phyloP scores from a whole-genome alignment of 1,284 basidiomycete species.

The Melampsora occidentalis region DNA sequence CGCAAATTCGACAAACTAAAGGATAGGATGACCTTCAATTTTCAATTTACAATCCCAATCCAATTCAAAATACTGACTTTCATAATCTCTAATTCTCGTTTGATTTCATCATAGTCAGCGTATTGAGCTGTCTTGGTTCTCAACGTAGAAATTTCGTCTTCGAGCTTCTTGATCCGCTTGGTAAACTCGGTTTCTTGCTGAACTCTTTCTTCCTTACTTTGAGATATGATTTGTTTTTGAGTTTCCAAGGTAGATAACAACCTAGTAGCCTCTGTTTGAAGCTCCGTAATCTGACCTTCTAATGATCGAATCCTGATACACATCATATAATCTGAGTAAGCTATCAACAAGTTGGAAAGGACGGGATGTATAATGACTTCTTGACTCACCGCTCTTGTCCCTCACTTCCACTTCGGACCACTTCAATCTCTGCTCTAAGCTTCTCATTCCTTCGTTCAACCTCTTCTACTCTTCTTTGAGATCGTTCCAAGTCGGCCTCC shows the following conservation, averaged over 20 bases:
- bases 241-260: conserved; percentile 67
- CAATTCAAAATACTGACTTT: conserved; percentile 64
- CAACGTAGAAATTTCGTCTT: conserved; percentile 65
- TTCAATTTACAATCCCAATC: not conserved
- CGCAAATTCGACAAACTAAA: conserved; percentile 45
- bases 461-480: conserved; percentile 83
- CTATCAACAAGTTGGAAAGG: not conserved
- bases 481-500: conserved; percentile 83
- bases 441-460: conserved; percentile 92
- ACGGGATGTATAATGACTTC: conserved; percentile 22
- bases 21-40: not conserved
- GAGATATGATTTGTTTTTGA: conserved; percentile 64
- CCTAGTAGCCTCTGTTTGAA: conserved; percentile 70
- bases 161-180: conserved; percentile 57
- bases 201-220: conserved; percentile 59
- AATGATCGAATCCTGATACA: conserved; percentile 65
- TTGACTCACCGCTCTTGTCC: conserved; percentile 66
- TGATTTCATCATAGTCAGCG: conserved; percentile 87
- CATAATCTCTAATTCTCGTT: conserved; percentile 93
- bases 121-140: conserved; percentile 69
- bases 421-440: conserved; percentile 86
- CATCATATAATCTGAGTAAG: not conserved
- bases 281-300: conserved; percentile 68
- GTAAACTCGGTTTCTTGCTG: conserved; percentile 65
- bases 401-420: conserved; percentile 74